These are phyloP conservation scores for Saksenaea oblongispora DNA, from an alignment of 371 early-diverging fungal genomes.

Conservation along the genomic window DNA sequence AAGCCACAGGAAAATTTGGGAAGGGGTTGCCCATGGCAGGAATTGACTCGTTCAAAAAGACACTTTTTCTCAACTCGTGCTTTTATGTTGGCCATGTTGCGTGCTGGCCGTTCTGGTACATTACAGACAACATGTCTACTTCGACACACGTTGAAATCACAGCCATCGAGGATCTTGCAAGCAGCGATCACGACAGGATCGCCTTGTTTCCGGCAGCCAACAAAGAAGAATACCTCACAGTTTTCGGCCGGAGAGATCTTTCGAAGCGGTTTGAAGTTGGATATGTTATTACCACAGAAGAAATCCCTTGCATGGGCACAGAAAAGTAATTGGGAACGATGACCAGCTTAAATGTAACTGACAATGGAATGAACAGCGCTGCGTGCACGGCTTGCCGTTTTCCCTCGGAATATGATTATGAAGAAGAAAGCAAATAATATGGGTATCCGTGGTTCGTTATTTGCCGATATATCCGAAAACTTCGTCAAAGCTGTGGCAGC, in stretches of 20 bases:
- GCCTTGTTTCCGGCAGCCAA: background rate
- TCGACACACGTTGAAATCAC: background rate
- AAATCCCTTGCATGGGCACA: background rate
- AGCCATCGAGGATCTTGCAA: background rate
- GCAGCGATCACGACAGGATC: constrained; percentile 2
- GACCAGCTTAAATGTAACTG: background rate
- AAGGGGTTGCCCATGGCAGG: background rate
- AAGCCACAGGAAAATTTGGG: background rate
- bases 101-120: background rate
- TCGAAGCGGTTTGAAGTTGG: background rate
- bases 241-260: background rate
- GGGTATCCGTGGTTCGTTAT: constrained; percentile 26
- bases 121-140: background rate
- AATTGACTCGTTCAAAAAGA: background rate
- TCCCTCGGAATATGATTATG: constrained; percentile 14
- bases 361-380: background rate
- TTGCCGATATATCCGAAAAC: constrained; percentile 12
- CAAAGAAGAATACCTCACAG: background rate
- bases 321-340: background rate
- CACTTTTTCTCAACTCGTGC: background rate
- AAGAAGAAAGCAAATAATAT: constrained; percentile 22
- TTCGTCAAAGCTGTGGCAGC: constrained; percentile 23
- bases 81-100: background rate
- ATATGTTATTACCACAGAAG: background rate
- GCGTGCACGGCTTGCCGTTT: background rate